Conservation (phyloP, 768 basidiomycete species). For the Hypholoma fasciculare region DNA sequence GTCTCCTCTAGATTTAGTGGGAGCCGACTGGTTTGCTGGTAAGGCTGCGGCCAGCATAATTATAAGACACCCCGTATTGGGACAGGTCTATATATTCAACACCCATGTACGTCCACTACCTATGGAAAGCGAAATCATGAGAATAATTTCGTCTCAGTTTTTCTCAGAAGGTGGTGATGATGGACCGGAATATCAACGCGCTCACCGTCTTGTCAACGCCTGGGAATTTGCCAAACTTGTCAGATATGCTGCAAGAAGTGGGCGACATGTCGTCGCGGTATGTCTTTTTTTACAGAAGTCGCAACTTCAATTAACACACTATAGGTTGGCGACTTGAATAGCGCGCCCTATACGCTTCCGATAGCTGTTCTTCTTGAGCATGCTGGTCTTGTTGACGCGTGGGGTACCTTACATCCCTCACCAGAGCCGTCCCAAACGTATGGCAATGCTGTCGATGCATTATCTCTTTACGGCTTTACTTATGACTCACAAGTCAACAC, state of each 20-base stretch:
- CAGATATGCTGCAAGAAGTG: not conserved
- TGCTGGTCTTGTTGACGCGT: not conserved
- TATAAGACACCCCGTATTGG: not conserved
- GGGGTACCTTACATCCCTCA: not conserved
- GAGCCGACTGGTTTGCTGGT: not conserved
- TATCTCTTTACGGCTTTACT: not conserved
- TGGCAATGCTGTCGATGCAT: not conserved
- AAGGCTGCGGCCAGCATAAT: not conserved
- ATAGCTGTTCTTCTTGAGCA: not conserved
- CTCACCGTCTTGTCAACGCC: not conserved
- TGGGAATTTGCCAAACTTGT: not conserved
- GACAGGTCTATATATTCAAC: not conserved
- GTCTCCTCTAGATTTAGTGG: not conserved
- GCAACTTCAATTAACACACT: not conserved
- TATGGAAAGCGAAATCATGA: not conserved
- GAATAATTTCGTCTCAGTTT: not conserved
- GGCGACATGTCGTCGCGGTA: not conserved
- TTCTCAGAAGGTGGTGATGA: not conserved
- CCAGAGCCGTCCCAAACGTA: not conserved
- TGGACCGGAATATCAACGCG: not conserved
- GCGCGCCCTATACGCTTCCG: not conserved
- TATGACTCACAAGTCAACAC: not conserved
- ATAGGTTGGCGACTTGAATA: not conserved
- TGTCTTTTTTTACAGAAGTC: not conserved
- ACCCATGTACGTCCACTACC: not conserved